Base-by-base conservation (phyloP, 1,284 basidiomycete species). In the Ustilago curta region DNA sequence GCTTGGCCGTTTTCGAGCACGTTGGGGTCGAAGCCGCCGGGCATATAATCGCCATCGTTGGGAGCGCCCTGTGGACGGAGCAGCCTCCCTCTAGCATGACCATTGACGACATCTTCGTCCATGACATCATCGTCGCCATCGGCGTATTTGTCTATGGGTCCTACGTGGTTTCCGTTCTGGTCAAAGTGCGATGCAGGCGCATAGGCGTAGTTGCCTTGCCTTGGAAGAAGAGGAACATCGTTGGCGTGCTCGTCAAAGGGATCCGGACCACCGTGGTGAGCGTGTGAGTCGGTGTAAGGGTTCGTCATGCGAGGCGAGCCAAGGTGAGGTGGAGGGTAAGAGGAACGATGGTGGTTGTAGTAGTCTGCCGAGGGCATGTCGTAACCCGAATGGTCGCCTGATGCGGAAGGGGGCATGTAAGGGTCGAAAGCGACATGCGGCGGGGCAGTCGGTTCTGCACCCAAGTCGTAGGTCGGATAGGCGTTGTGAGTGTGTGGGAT, bases 151-250 rank as follows among this genome's bases (percentile, higher is more conserved):
- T 67, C 66, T 7, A 65, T 40, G 7, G 71, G 70, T 2, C 79
- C 78, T 23, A 79, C 53, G 43, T 78, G 75, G 60, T 76, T 72
- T n/a, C 77, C 79, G 19, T 79, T 65, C 44, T 70, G 69, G 47
- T 79, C 78, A 48, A 82, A 82, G 42, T 75, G 67, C 6, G 69
- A 69, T 8, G 80, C 80, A 16, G 80, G 80, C 14, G 79, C 80
- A 51, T 79, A 81, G 5, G 64, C 72, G 44, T 79, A 78, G 53
- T 70, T 65, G 57, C 78, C 77, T 8, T 70, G 44, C 7, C 55
- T 27, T 4, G 78, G 78, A 23, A 78, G 32, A 19, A 78, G 77
- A 11, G 78, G 78, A 9, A 76, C 68, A 43, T 77, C 75, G 40
- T 69, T 69, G 23, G 55, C 59, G 31, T 63, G 72, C 43, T 76